Percentiles rank a stretch among this genome's conserved stretches.
phyloP scores from a whole-genome alignment of 495 filamentous ascomycete species.

The Physcia stellaris region DNA sequence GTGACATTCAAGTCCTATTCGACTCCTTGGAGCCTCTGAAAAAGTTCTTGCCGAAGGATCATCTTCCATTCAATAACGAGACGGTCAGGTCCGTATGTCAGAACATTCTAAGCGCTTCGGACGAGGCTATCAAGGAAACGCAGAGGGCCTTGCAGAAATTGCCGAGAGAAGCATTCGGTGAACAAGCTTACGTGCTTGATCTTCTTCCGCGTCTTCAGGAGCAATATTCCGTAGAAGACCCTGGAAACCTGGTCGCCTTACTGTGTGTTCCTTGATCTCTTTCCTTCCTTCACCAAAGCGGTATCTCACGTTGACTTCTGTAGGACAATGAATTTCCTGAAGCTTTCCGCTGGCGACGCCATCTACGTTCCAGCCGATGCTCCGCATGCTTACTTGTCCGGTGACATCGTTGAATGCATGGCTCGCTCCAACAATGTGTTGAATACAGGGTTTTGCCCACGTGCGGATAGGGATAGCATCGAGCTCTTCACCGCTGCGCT shows the following conservation, averaged over 20 bases:
- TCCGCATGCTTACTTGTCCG: conserved; percentile 65
- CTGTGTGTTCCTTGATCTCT: conserved; percentile 1
- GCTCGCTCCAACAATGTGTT: conserved; percentile 69
- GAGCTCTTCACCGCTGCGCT: conserved; percentile 48
- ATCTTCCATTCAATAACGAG: conserved; percentile 40
- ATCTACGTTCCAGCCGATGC: conserved; percentile 67
- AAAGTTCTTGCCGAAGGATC: conserved; percentile 33
- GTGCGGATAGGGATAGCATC: conserved; percentile 43
- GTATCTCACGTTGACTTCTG: not conserved
- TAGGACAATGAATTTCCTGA: conserved; percentile 58
- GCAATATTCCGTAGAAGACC: conserved; percentile 47
- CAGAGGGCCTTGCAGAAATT: conserved; percentile 35
- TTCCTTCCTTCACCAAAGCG: not conserved
- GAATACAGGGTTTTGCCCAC: conserved; percentile 61
- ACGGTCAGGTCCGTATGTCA: conserved; percentile 46
- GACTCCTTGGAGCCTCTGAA: conserved; percentile 35
- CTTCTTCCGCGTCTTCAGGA: conserved; percentile 49
- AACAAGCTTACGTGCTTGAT: conserved; percentile 42
- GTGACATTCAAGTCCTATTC: conserved; percentile 47
- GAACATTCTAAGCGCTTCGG: conserved; percentile 39
- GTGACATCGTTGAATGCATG: conserved; percentile 80
- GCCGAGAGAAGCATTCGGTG: conserved; percentile 35
- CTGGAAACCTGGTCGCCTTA: conserved; percentile 8
- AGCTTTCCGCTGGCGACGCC: conserved; percentile 48
- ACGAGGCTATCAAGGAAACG: conserved; percentile 34